Evolutionary conservation across 345 rosid genomes (phyloP).

Genomic region (Trapa bicornis): DNA sequence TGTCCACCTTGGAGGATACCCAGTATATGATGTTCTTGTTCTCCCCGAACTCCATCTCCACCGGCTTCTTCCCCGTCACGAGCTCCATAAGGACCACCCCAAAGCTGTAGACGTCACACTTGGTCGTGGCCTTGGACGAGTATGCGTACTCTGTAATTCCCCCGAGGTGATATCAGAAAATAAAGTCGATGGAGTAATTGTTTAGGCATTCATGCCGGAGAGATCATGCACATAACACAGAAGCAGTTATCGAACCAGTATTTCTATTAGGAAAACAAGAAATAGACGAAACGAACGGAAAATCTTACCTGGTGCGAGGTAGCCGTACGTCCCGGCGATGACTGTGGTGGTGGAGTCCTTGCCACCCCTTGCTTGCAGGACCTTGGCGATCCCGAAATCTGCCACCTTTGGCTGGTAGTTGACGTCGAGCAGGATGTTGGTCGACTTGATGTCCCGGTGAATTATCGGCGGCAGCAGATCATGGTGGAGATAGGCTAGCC

Average conservation of each 20-base stretch:
- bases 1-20: constrained; percentile 62
- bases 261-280: neutral
- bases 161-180: neutral
- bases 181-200: neutral
- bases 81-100: constrained; percentile 89
- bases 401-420: constrained; percentile 81
- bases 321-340: constrained; percentile 87
- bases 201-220: neutral
- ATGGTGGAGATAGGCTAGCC: constrained; percentile 84
- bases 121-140: constrained; percentile 73
- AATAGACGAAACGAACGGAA: neutral
- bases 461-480: constrained; percentile 63
- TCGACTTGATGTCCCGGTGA: constrained; percentile 88
- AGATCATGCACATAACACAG: neutral
- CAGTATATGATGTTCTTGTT: constrained; percentile 71
- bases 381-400: constrained; percentile 93
- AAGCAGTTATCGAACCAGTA: neutral
- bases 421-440: constrained; percentile 67
- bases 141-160: constrained; percentile 65
- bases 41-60: constrained; percentile 66
- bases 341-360: constrained; percentile 77
- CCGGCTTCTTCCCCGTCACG: constrained; percentile 72
- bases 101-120: constrained; percentile 86
- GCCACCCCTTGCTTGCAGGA: constrained; percentile 66
- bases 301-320: constrained; percentile 68